Evolutionary conservation across 2,329 filamentous ascomycete species (phyloP), one percentile per base, ranked within the genome.

Genomic region (Epichloe coenophiala): DNA sequence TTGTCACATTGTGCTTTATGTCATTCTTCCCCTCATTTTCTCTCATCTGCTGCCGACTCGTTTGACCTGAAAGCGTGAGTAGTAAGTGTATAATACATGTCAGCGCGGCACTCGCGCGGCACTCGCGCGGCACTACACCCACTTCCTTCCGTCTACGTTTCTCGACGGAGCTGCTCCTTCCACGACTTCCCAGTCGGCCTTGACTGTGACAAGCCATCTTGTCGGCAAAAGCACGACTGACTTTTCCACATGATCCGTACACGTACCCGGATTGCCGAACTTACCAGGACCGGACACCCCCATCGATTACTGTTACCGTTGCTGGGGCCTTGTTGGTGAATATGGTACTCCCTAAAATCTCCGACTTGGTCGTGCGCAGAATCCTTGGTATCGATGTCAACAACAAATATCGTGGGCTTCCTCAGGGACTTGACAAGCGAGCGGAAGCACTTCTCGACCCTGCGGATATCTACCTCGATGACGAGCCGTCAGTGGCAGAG

Each of bases 401-500:
- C 39, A 59, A 63, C 27, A 60, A 57, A 12, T 62, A 60, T 51
- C 50, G 57, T n/a, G 50, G 47, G 15, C 48, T 63, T 9, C 61
- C 65, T 1, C 47, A 49, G 4, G 50, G 59, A 48, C 59, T 66
- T 5, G 57, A 60, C 15, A 52, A 56, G 5, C 56, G 57, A 9
- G 63, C 63, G 5, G 56, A 51, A 41, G 50, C 58, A 1, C 50
- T 56, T 7, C 56, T 66, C 11, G 46, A 57, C 9, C 57, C 63
- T 2, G 58, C 60, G 12, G 56, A 61, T 17, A 52, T 59, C 44
- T 67, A 65, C 58, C 70, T 84, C 42, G 85, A 89, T 60, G 69
- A 78, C 2, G 84, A 88, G 55, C 85, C 85, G 1, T 81, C 79
- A 3, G 71, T 78, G 1, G 57, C 60, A 1, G 83, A 86, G 58